Evolutionary conservation across 2,329 filamentous ascomycete genomes (phyloP), one percentile per base, ranked within the genome.

Genomic region (Meredithiella fracta): DNA sequence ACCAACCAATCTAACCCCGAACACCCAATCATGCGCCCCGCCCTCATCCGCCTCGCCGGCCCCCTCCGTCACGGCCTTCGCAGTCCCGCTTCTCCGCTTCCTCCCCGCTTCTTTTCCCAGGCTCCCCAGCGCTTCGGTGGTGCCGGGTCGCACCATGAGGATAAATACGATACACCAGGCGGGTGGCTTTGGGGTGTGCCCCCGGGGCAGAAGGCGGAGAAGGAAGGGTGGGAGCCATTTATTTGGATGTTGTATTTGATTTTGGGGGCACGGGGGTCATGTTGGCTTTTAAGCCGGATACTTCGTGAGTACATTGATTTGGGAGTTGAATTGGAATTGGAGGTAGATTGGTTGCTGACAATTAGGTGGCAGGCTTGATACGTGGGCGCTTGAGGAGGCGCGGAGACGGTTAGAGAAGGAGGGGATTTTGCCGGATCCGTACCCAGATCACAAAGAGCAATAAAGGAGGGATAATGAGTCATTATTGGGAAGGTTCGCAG

Each of bases 311-410:
- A 60, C 56, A 40, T 57, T 59, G 51, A 55, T 17, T 1, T 14
- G 11, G 15, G 31, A 17, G 26, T 42, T 7, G 3, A 5, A 20
- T 59, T 31, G 15, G 40, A 60, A 54, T 49, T 17, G 58, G 42
- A 22, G 29, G 22, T 51, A 22, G 3, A 47, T 17, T 29, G 22
- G 14, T 42, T 26, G n/a, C 23, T 54, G 23, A 54, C 23, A 44
- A 17, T 52, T 44, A 2, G n/a, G n/a, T n/a, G n/a, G n/a, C 64
- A 98, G 92, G 70, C 96, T 98, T 80, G 92, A 97, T 76, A 97
- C 91, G 56, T 98, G 92, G 92, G 92, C 92, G 60, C 81, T 98
- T 47, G 92, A 98, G 73, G 92, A 98, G 74, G 92, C 92, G 54
- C 80, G 92, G 67, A 80, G 92, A 74, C 80, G 92, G 74, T 82